Evolutionary conservation across 768 basidiomycete species (phyloP).

Genomic region (Mycena venus): DNA sequence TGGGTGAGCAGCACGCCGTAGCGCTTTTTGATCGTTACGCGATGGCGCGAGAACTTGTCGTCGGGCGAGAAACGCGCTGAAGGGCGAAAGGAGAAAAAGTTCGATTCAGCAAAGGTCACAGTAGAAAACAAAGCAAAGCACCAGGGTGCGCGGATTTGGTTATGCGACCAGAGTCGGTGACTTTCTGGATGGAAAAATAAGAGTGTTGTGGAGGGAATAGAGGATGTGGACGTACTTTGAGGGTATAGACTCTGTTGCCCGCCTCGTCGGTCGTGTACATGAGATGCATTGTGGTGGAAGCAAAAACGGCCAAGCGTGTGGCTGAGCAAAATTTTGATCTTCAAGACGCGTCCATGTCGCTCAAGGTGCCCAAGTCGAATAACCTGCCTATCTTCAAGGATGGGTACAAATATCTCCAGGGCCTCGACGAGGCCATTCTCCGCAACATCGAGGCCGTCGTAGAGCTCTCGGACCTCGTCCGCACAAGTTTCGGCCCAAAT

Average conservation of each 20-base stretch:
- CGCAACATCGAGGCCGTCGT: slow-evolving; percentile 97
- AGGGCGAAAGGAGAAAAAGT: not conserved
- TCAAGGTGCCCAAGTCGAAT: slow-evolving; percentile 93
- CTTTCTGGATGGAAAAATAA: slow-evolving; percentile 71
- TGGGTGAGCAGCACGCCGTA: slow-evolving; percentile 92
- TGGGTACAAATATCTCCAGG: slow-evolving; percentile 94
- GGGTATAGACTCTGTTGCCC: slow-evolving; percentile 91
- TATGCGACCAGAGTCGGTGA: slow-evolving; percentile 81
- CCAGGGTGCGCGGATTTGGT: slow-evolving; percentile 99
- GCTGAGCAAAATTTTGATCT: not conserved
- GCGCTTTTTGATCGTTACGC: slow-evolving; percentile 97
- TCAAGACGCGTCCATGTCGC: slow-evolving; percentile 71
- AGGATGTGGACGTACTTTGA: slow-evolving; percentile 74
- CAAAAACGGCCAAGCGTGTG: slow-evolving; percentile 1
- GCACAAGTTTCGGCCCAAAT: slow-evolving; percentile 97
- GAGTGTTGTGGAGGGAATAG: not conserved
- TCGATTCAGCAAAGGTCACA: too few species aligned
- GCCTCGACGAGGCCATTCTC: slow-evolving; percentile 96
- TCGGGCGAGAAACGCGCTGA: slow-evolving; percentile 99
- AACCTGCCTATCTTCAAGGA: slow-evolving; percentile 96
- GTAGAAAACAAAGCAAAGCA: slow-evolving; percentile 51
- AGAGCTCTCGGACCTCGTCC: slow-evolving; percentile 93
- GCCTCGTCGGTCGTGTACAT: slow-evolving; percentile 90
- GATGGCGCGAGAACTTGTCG: slow-evolving; percentile 98
- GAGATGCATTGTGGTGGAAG: slow-evolving; percentile 82